Base-by-base conservation (phyloP, 164 flowering plant genomes). In the Dillenia turbinata region DNA sequence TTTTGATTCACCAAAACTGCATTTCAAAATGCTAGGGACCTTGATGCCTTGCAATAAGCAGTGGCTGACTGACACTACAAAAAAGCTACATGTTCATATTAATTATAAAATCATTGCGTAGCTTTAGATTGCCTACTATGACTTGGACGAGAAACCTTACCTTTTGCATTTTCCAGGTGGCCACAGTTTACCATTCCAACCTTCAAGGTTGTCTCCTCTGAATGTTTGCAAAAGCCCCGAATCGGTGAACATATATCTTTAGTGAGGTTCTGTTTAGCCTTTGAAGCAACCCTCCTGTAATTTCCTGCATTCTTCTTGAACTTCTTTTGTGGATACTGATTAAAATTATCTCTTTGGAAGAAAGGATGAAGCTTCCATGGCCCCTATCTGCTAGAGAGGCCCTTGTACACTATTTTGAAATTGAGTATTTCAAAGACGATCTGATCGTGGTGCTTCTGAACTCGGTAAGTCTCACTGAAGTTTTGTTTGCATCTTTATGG, bases 311-410 rank as follows among this genome's bases (percentile, higher is more conserved):
- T 26, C 11, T 48, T 53, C 45, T 59, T 26, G n/a, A 46, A 16
- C 65, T 46, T 64, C 33, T 50, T 55, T 49, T 72, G 19, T 4
- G 12, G 52, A 63, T 75, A 62, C 77, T 85, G 71, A 83, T 54
- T 63, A 47, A 51, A 40, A 54, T 44, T 66, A 60, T 66, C 66
- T 79, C 66, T 71, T 73, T 76, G 98, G 79, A 91, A 86, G 99
- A 78, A 87, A 94, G 99, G 89, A 54, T 85, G 88, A 91, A 90
- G 89, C 71, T 88, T 71, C 66, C 97, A 10, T 94, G 99, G 99
- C 99, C 99, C 40, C 63, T 94, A 61, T 84, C 99, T 60, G 63
- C 77, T 61, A 77, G 97, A 66, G 97, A 94, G 78, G 93, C 80
- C 54, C 33, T 94, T 49, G 45, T 86, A 70, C 96, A 89, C 74